Base-by-base conservation (phyloP, 2,329 filamentous ascomycete genomes). In the Claviceps monticola region DNA sequence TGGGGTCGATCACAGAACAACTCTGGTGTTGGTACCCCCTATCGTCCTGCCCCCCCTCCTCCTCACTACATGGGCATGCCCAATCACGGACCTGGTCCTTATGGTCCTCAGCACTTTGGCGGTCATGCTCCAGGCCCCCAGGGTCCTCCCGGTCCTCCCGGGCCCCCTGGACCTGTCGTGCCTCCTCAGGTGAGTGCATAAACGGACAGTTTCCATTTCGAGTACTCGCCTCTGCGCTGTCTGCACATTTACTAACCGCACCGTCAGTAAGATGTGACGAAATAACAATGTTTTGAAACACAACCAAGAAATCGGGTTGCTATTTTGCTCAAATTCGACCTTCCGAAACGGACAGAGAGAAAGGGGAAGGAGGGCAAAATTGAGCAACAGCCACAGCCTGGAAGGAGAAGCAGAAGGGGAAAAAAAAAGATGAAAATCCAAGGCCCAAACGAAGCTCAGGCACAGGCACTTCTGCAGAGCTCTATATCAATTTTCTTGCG, bases 1-100 rank as follows among this genome's bases (percentile, higher is more conserved):
- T 98, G 93, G 93, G 93, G 93, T 57, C 87, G 93, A 58, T 94
- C 87, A 51, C 93, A 98, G 78, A 98, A 97, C 82, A 98, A 98
- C 78, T 97, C 91, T 56, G 93, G 93, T 53, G 93, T 95, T 55
- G 93, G 93, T 59, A 97, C 93, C 60, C 93, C 93, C 54, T 97
- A 98, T 73, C 86, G 93, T 57, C 93, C 93, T 56, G 93, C 93
- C 49, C 93, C 93, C 52, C 74, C 74, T 46, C 75, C 75, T 43
- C 75, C 75, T 54, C 75, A 78, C 64, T 78, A 76, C 67, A 73
- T 75, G 65, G 69, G 69, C 53, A 71, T 73, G 67, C 70, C 70
- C 51, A 66, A 65, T 54, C 71, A 72, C 54, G 68, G 66, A 52
- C 68, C 68, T 48, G 68, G 64, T 34, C 69, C 71, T 19, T 72